A percentile compares a stretch with the other conserved stretches of the same genome.
phyloP scores from a whole-genome alignment of 2,329 filamentous ascomycete genomes.

The Cladorrhinum sp. region DNA sequence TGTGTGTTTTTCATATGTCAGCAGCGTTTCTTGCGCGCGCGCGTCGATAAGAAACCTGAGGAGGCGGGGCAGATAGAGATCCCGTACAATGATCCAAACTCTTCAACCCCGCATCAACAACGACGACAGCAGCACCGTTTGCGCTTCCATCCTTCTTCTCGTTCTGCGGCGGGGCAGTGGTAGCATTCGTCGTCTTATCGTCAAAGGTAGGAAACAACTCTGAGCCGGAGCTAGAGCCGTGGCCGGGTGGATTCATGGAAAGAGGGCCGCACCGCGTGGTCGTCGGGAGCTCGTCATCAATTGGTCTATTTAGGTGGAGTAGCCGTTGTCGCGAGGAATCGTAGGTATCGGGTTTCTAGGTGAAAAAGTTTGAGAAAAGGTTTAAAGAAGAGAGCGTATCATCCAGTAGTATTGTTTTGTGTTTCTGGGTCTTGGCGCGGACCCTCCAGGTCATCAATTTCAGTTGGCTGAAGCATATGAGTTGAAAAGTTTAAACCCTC shows the following conservation, averaged over 20 bases:
- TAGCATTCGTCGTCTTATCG: conserved; percentile 37
- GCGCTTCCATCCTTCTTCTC: conserved; percentile 24
- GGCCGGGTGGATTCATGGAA: conserved; percentile 28
- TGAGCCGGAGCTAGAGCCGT: conserved; percentile 32
- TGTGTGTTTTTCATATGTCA: conserved; percentile 11
- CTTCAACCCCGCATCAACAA: conserved; percentile 71
- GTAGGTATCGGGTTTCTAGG: not conserved
- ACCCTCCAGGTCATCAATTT: not conserved
- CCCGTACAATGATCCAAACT: conserved; percentile 74
- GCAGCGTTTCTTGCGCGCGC: conserved; percentile 1
- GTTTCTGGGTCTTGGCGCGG: not conserved
- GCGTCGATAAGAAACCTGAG: not conserved
- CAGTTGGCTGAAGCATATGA: no score
- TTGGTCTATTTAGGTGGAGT: conserved; percentile 2
- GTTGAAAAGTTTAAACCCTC: no score
- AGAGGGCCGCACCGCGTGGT: conserved; percentile 3
- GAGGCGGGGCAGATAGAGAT: not conserved
- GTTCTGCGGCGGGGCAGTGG: conserved; percentile 34
- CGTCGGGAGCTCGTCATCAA: conserved; percentile 14
- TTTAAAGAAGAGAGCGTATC: not conserved
- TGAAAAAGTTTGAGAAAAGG: not conserved
- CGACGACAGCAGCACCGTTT: conserved; percentile 26
- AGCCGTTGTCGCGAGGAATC: not conserved
- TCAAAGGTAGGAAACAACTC: conserved; percentile 17
- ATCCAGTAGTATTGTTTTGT: not conserved